Percentiles rank a stretch among this genome's conserved stretches.
Conservation (phyloP, 129 eudicot species). For the Gnaphalium uliginosum region DNA sequence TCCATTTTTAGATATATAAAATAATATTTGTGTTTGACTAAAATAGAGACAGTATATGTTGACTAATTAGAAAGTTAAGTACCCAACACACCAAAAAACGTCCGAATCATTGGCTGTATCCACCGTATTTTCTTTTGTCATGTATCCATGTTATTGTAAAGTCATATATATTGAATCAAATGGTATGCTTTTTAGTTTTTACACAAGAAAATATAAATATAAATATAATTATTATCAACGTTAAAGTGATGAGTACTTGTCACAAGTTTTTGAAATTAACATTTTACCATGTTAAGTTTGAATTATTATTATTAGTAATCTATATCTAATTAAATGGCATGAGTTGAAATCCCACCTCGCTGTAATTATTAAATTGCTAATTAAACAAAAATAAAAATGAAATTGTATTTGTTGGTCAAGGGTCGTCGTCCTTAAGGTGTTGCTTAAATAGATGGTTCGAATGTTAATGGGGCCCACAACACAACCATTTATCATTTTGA, state of each 20-base stretch:
- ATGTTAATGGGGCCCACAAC: neutral
- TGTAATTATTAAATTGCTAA: neutral
- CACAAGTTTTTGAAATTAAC: neutral
- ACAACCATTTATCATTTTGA: neutral
- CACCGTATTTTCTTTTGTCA: conserved; percentile 24
- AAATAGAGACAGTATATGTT: conserved; percentile 5
- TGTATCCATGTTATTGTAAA: neutral
- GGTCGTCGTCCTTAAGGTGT: conserved; percentile 17
- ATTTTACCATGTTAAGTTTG: neutral
- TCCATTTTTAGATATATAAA: neutral
- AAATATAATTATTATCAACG: neutral
- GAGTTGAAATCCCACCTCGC: neutral
- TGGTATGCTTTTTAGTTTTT: neutral
- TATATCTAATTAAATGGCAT: neutral
- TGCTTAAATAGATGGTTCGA: conserved; percentile 4
- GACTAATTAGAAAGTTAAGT: conserved; percentile 11
- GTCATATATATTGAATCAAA: neutral
- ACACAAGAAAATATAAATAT: neutral
- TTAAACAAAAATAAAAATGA: neutral
- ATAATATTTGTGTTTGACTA: neutral
- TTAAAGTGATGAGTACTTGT: neutral
- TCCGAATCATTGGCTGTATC: conserved; percentile 21
- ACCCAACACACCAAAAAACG: conserved; percentile 17
- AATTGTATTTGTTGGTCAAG: neutral
- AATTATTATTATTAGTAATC: neutral